Percentiles rank a stretch among this genome's conserved stretches.
phyloP scores from a whole-genome alignment of 495 filamentous ascomycete genomes.

The Baudoinia panamericana region DNA sequence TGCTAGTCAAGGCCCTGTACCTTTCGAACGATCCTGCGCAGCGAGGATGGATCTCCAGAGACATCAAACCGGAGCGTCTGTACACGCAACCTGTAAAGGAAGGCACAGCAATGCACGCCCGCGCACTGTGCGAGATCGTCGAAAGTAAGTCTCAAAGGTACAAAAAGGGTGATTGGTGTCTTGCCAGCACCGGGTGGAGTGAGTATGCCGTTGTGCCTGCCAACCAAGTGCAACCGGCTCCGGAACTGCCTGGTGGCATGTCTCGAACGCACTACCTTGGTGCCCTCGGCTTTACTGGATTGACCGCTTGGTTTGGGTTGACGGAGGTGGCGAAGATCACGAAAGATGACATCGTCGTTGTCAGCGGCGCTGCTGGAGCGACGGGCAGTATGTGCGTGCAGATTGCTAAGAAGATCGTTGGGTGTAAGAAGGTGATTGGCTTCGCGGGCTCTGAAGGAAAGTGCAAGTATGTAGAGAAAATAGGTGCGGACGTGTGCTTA shows the following conservation, averaged over 20 bases:
- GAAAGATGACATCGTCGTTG: conserved; percentile 35
- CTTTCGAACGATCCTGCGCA: conserved; percentile 74
- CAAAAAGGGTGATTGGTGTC: conserved; percentile 32
- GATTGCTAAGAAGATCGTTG: conserved; percentile 43
- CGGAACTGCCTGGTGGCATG: conserved; percentile 20
- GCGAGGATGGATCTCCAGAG: conserved; percentile 57
- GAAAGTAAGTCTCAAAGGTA: conserved; percentile 30
- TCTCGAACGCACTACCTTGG: conserved; percentile 38
- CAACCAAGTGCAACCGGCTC: conserved; percentile 20
- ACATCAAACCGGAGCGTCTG: conserved; percentile 37
- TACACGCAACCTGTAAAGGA: conserved; percentile 55
- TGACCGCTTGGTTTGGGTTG: conserved; percentile 43
- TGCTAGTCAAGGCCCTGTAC: conserved; percentile 54
- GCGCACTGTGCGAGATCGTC: conserved; percentile 42
- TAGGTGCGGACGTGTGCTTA: conserved; percentile 53
- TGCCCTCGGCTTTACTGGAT: conserved; percentile 36
- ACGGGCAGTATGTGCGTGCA: conserved; percentile 56
- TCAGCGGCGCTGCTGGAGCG: conserved; percentile 48
- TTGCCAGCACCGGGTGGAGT: conserved; percentile 35
- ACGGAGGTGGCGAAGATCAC: conserved; percentile 30
- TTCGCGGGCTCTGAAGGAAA: conserved; percentile 56
- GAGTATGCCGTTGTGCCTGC: conserved; percentile 38
- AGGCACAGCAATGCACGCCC: conserved; percentile 55
- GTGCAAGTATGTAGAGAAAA: conserved; percentile 45
- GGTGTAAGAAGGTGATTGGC: conserved; percentile 43